Evolutionary conservation across 2,329 filamentous ascomycete genomes (phyloP), one percentile per base, ranked within the genome.

Genomic region (Aspergillus neoniger): DNA sequence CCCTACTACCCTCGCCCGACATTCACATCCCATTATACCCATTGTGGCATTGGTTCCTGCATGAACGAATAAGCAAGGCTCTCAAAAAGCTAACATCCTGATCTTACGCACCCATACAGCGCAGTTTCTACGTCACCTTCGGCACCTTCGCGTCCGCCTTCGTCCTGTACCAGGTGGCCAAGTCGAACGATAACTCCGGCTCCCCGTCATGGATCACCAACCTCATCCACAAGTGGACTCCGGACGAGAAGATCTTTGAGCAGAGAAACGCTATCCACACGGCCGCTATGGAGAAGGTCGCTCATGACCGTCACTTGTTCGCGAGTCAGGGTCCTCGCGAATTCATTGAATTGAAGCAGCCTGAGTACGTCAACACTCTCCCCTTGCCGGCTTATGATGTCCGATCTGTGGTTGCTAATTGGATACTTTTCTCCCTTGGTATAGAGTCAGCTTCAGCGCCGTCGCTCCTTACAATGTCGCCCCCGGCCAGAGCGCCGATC

Each of bases 391-490:
- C n/a, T n/a, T n/a, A n/a, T n/a, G n/a, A n/a, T n/a, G n/a, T n/a
- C n/a, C n/a, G n/a, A n/a, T n/a, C n/a, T n/a, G n/a, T n/a, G n/a
- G n/a, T n/a, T n/a, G n/a, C n/a, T n/a, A n/a, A n/a, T n/a, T n/a
- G n/a, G n/a, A n/a, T n/a, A n/a, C n/a, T n/a, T 25, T 25, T 28
- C 25, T 28, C 25, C n/a, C n/a, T n/a, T n/a, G n/a, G n/a, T 28
- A 7, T 28, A 90, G 87, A 67, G 78, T 84, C 65, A 84, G 60
- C 62, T 68, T 90, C 77, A 89, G 89, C 71, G 75, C 78, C 21
- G 83, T 85, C 55, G 85, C 85, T 1, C 86, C 86, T 15, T 87
- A 81, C 75, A 90, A 90, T 70, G 83, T 89, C 58, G 77, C 82
- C 32, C 85, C 88, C 47, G 88, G 88, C 55, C 83, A 84, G 49